Conservation (phyloP, 2,329 filamentous ascomycete genomes). For the Hymenoscyphus occultus region DNA sequence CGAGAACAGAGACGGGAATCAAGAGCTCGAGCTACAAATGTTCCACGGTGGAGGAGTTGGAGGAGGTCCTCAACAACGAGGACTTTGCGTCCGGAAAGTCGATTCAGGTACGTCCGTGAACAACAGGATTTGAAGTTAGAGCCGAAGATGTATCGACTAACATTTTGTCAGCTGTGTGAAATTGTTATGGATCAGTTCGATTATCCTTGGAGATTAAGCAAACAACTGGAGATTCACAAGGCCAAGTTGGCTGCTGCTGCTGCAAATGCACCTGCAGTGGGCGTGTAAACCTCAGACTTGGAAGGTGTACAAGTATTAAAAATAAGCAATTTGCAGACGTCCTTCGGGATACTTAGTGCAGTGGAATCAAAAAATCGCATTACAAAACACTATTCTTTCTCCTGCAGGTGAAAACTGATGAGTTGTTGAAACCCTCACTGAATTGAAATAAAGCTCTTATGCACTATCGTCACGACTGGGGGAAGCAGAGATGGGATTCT, state of each 20-base stretch:
- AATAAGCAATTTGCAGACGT: too few relatives aligned
- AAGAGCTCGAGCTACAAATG: constrained; percentile 37
- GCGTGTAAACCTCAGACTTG: too few relatives aligned
- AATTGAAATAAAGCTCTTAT: not conserved
- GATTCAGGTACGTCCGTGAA: constrained; percentile 22
- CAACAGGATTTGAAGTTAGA: not conserved
- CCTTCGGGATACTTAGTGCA: too few relatives aligned
- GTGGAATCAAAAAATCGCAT: too few relatives aligned
- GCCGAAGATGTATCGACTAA: not conserved
- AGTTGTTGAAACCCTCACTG: not conserved
- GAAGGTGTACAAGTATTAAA: too few relatives aligned
- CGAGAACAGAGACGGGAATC: constrained; percentile 39
- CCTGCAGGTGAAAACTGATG: not conserved
- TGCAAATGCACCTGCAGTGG: not conserved
- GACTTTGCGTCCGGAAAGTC: constrained; percentile 29
- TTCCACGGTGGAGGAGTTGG: constrained; percentile 46
- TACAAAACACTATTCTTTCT: too few relatives aligned
- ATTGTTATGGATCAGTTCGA: constrained; percentile 21
- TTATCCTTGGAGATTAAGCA: constrained; percentile 20
- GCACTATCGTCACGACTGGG: not conserved
- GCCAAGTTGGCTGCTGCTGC: constrained; percentile 8
- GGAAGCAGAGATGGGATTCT: not conserved
- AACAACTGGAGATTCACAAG: constrained; percentile 10
- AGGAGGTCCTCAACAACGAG: constrained; percentile 39
- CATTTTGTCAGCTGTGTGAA: constrained; percentile 15